A percentile compares a stretch with the other conserved stretches of the same genome.
Conservation (phyloP, 2,329 filamentous ascomycete species). For the Helminthosporium solani region DNA sequence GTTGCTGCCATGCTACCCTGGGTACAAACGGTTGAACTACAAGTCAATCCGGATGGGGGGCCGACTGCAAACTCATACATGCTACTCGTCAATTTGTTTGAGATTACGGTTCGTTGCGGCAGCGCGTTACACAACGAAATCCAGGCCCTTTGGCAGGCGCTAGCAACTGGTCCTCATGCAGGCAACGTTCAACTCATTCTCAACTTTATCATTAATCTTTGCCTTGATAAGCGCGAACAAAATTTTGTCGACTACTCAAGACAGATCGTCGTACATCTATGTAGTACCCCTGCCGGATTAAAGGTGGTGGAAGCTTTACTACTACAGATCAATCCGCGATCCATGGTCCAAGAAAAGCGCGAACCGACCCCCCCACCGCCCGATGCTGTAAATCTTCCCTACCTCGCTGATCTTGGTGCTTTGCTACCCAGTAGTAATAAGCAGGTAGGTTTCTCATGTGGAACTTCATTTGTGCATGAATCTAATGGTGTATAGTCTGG, state of each 20-base stretch:
- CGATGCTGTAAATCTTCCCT: constrained; percentile 75
- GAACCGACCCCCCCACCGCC: constrained; percentile 56
- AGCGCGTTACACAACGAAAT: constrained; percentile 92
- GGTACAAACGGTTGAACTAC: constrained; percentile 92
- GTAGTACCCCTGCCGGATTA: constrained; percentile 78
- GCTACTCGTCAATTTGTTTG: constrained; percentile 87
- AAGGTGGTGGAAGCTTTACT: constrained; percentile 94
- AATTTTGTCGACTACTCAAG: constrained; percentile 98
- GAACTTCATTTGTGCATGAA: background rate
- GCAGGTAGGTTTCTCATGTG: constrained; percentile 20
- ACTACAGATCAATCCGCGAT: constrained; percentile 86
- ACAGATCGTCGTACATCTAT: constrained; percentile 95
- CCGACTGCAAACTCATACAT: constrained; percentile 93
- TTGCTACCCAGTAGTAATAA: constrained; percentile 35
- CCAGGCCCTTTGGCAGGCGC: constrained; percentile 93
- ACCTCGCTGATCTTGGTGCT: constrained; percentile 65
- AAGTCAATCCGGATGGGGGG: constrained; percentile 86
- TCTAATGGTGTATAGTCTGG: constrained; percentile 56
- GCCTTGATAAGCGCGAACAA: constrained; percentile 89
- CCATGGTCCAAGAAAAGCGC: constrained; percentile 92
- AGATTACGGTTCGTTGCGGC: constrained; percentile 92
- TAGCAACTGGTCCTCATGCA: constrained; percentile 87
- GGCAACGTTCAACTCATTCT: constrained; percentile 93
- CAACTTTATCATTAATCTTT: constrained; percentile 94
- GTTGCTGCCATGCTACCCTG: constrained; percentile 93